A percentile compares a stretch with the other conserved stretches of the same genome.
Conservation (phyloP, 1,284 basidiomycete species). For the Naganishia cerealis region DNA sequence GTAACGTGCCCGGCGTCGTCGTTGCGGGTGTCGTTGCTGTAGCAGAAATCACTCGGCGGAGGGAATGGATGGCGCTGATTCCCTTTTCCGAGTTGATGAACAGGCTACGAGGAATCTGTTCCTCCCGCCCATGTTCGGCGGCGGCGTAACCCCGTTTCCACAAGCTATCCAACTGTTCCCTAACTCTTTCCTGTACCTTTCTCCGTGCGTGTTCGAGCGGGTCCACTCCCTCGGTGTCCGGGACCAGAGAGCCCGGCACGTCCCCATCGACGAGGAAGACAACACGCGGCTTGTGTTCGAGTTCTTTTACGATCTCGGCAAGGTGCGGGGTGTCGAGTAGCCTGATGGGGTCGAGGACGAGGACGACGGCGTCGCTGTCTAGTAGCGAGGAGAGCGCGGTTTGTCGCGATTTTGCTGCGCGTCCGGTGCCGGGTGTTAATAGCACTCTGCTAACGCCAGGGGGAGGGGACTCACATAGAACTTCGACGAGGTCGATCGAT, state of each 20-base stretch:
- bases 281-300: conserved; percentile 36
- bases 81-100: conserved; percentile 45
- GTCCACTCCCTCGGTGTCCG: conserved; percentile 1
- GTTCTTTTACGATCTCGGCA: conserved; percentile 35
- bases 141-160: not conserved
- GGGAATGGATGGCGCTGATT: conserved; percentile 42
- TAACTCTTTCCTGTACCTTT: conserved; percentile 20
- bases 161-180: conserved; percentile 10
- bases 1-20: not conserved
- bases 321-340: conserved; percentile 39
- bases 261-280: conserved; percentile 46
- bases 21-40: conserved; percentile 17
- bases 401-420: conserved; percentile 7
- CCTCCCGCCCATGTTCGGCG: not conserved
- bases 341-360: conserved; percentile 50
- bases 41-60: conserved; percentile 37
- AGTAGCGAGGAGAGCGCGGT: conserved; percentile 38
- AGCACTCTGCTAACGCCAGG: too few relatives aligned
- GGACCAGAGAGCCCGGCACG: not conserved
- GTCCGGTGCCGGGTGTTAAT: too few relatives aligned
- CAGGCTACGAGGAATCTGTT: not conserved
- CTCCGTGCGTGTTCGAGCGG: conserved; percentile 25
- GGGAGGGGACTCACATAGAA: not conserved
- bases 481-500: conserved; percentile 7
- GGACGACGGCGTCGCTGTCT: conserved; percentile 41